Percentiles rank a stretch among this genome's conserved stretches.
These are phyloP conservation scores for Cryomyces minteri DNA, from an alignment of 495 filamentous ascomycete species.

Conservation along the genomic window DNA sequence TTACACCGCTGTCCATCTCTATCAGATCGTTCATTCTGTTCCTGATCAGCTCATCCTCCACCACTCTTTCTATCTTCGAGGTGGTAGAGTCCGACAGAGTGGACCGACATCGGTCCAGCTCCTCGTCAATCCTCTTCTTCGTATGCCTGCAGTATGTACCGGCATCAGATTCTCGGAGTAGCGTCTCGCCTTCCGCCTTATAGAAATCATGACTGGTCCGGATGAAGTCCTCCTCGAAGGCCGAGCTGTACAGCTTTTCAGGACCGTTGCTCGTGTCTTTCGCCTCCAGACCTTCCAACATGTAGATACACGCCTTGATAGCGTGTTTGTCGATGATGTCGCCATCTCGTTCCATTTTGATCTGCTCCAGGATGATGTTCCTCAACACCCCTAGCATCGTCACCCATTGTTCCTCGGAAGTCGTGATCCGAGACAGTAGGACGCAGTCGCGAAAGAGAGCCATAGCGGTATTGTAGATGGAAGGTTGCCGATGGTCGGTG, in stretches of 20 bases:
- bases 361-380: conserved; percentile 71
- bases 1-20: conserved; percentile 67
- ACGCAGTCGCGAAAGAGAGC: conserved; percentile 74
- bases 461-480: conserved; percentile 71
- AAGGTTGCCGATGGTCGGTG: conserved; percentile 48
- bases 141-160: conserved; percentile 70
- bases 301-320: conserved; percentile 66
- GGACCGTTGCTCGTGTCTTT: conserved; percentile 52
- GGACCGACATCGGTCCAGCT: conserved; percentile 61
- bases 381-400: conserved; percentile 52
- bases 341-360: conserved; percentile 79
- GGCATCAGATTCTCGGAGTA: conserved; percentile 64
- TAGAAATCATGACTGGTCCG: conserved; percentile 58
- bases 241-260: conserved; percentile 64
- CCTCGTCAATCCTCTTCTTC: conserved; percentile 54
- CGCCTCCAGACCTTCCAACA: conserved; percentile 84
- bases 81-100: conserved; percentile 53
- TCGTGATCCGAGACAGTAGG: conserved; percentile 29
- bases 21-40: conserved; percentile 67
- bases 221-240: conserved; percentile 69
- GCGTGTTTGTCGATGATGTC: conserved; percentile 74
- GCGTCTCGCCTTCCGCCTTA: conserved; percentile 43
- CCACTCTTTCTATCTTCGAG: conserved; percentile 53
- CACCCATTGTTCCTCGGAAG: conserved; percentile 24
- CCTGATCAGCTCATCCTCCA: conserved; percentile 64